A percentile compares a stretch with the other conserved stretches of the same genome.
phyloP scores from a whole-genome alignment of 164 flowering plant species.

The Dillenia suffruticosa region DNA sequence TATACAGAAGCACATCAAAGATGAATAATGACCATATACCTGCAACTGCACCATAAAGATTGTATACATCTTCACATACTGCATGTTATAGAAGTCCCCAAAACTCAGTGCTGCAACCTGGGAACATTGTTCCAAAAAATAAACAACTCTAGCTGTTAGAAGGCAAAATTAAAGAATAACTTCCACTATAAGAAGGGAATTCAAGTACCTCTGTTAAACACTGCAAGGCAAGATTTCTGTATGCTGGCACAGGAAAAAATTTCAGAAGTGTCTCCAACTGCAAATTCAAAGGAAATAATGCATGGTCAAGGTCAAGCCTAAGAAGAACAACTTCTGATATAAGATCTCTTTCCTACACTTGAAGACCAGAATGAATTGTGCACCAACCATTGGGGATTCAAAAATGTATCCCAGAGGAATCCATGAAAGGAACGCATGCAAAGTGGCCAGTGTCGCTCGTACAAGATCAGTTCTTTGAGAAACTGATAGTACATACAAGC shows the following conservation, averaged over 20 bases:
- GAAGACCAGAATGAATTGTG: not conserved
- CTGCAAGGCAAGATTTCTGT: constrained; percentile 90
- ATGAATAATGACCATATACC: constrained; percentile 31
- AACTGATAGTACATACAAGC: constrained; percentile 93
- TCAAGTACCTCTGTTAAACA: constrained; percentile 84
- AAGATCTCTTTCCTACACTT: not conserved
- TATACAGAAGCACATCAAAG: too few species aligned
- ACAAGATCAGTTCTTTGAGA: constrained; percentile 94
- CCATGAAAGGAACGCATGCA: constrained; percentile 99
- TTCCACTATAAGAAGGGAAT: not conserved
- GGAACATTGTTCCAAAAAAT: constrained; percentile 1
- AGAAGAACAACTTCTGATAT: too few species aligned
- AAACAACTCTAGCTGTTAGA: not conserved
- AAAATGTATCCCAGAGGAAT: constrained; percentile 97
- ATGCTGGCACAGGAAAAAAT: constrained; percentile 73
- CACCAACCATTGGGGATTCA: constrained; percentile 92
- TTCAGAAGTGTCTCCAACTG: constrained; percentile 92
- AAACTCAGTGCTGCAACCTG: constrained; percentile 91
- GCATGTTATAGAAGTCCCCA: constrained; percentile 76
- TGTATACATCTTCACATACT: constrained; percentile 76
- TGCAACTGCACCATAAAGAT: constrained; percentile 88
- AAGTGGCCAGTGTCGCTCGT: constrained; percentile 86
- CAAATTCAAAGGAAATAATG: constrained; percentile 4
- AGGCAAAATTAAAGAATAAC: constrained; percentile 3
- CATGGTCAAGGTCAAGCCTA: not conserved